Base-by-base conservation (phyloP, 257 asterid genomes). In the Thymus quinquecostatus region DNA sequence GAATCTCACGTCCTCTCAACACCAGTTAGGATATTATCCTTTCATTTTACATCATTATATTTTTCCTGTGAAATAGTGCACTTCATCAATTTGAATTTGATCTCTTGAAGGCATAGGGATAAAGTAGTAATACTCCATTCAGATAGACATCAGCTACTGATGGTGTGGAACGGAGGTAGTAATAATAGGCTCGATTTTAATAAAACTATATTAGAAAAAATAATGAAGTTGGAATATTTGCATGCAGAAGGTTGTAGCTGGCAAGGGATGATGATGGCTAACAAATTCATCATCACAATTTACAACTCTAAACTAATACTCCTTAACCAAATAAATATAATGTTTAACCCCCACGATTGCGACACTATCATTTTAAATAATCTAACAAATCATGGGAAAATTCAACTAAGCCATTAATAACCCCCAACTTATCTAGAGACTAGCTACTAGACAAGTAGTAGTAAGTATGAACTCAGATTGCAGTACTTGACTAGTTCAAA, bases 181-280 rank as follows among this genome's bases (percentile, higher is more conserved):
- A 21, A 21, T 21, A 21, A 21, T 21, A 21, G 21, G 21, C 21
- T 21, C 21, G 21, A 21, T 21, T 21, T 21, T 21, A 21, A 21
- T 21, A 21, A 21, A 21, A 21, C 21, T 21, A 21, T 14, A 34
- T 34, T 3, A 33, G 4, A 12, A 32, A 59, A 27, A 30, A 29
- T 2, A 4, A 32, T 11, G 43, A 32, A 58, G 63, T 32, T 11
- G 63, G 63, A 9, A 11, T 13, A 32, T 8, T 32, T 14, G 21
- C 43, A 57, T 11, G 43, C 63, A 32, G 21, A 21, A 21, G 21
- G 10, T 47, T 14, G 8, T 44, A 36, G 58, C 58, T 64, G 58
- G 58, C 57, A 64, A 28, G 21, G 57, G 69, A 64, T 47, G 57
- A 29, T 29, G 69, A 64, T 64, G 11, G 56, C 43, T 64, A 47